Base-by-base conservation (phyloP, 2,329 filamentous ascomycete genomes). In the Sporothrix pseudoabietina region DNA sequence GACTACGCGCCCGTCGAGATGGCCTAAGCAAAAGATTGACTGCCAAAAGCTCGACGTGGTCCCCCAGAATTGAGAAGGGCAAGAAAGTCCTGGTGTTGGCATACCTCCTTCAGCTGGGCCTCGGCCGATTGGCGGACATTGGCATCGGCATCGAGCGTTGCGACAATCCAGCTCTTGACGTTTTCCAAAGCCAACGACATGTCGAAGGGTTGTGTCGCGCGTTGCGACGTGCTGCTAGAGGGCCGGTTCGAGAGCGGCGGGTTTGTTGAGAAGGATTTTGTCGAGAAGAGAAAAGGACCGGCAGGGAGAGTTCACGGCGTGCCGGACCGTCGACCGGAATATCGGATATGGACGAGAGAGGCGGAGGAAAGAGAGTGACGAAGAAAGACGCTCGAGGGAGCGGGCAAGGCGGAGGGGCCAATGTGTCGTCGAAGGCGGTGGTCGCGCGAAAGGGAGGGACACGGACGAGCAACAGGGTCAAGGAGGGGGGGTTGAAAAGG, bases 21-120 rank as follows among this genome's bases (percentile, higher is more conserved):
- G 12, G 16, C 22, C 7, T 16, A 26, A 32, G 35, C 14, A 61
- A 44, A 49, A 47, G 14, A 6, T 49, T 19, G 44, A 49, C 4
- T 49, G 44, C 44, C 44, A 49, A 19, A 9, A 19, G 8, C 22
- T 35, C n/a, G 44, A 32, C 3, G 9, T 2, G 44, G n/a, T 32
- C 54, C 16, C 1, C 6, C 49, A 16, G 32, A 35, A 59, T 22
- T 35, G 26, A 16, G 57, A 2, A 49, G 9, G 47, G 26, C 52
- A 55, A 30, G 12, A 30, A 30, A 14, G 30, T 9, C 8, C 9
- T 49, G 30, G 26, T 30, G 61, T 22, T 52, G 19, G 72, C 89
- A 81, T 86, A 95, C 93, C 86, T 91, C 87, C 86, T 94, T 94
- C 78, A 96, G 87, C 83, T 95, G 91, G 78, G 91, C 84, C 85